A percentile compares a stretch with the other conserved stretches of the same genome.
These are phyloP conservation scores for Aspergillus neoniger DNA, from an alignment of 2,329 filamentous ascomycete species.

Conservation along the genomic window DNA sequence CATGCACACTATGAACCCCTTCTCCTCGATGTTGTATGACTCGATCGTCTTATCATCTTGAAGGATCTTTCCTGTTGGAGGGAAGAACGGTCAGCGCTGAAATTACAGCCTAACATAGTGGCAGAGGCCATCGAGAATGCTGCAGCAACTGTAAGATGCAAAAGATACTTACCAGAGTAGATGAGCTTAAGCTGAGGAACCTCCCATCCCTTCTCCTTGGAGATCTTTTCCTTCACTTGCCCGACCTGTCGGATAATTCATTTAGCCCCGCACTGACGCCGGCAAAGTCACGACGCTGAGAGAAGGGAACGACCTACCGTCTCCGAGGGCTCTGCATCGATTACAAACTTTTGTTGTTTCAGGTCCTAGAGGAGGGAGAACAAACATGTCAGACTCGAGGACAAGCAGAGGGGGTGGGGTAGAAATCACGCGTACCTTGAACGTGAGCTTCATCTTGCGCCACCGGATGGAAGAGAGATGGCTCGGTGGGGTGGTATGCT, in stretches of 20 bases:
- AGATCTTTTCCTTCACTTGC: constrained; percentile 88
- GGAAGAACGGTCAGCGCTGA: constrained; percentile 19
- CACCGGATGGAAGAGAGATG: constrained; percentile 34
- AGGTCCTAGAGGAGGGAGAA: constrained; percentile 67
- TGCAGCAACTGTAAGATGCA: neutral
- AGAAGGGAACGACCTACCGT: constrained; percentile 62
- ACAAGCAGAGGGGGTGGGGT: constrained; percentile 5
- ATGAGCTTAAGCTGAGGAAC: constrained; percentile 90
- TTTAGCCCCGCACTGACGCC: constrained; percentile 39
- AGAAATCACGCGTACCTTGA: constrained; percentile 57
- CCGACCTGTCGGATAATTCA: constrained; percentile 65
- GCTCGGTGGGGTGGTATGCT: constrained; percentile 12
- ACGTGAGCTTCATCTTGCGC: constrained; percentile 67
- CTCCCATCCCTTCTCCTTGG: constrained; percentile 91
- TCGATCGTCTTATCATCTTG: constrained; percentile 97
- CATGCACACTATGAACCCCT: constrained; percentile 99
- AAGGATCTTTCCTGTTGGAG: constrained; percentile 81
- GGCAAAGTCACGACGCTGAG: constrained; percentile 13
- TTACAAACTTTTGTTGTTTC: constrained; percentile 97
- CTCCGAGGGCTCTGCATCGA: constrained; percentile 91
- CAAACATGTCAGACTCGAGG: constrained; percentile 21
- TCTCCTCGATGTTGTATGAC: constrained; percentile 98
- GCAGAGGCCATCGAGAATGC: neutral
- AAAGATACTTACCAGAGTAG: constrained; percentile 75
- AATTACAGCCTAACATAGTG: neutral